Base-by-base conservation (phyloP, 2,329 filamentous ascomycete genomes). In the Didymella arachidicola region DNA sequence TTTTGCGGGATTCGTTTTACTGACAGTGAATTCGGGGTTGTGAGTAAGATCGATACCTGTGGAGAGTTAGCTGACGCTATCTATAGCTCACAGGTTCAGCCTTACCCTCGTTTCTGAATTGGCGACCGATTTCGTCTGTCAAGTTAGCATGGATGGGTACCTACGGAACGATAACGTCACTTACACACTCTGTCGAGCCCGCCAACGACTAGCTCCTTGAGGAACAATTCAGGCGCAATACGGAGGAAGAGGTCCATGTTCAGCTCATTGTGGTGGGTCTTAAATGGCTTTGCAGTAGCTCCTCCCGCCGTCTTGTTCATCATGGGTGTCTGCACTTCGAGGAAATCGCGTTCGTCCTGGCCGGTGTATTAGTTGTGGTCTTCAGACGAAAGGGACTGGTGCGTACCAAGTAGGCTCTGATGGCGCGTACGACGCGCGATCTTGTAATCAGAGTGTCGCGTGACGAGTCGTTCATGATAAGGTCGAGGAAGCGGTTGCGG, bases 261-360 rank as follows among this genome's bases (percentile, higher is more conserved):
- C 50, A 95, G 85, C 52, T 98, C 95, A 79, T 99, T 99, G 83
- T 98, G 95, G 79, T 96, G 90, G 14, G 95, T 98, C 68, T 91
- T 84, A 80, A 99, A 99, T 5, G 95, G 95, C 82, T 91, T 93
- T 59, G 95, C 95, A 1, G 95, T 98, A 32, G 95, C 95, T 75
- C 95, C 95, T 68, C 95, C 96, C 29, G 95, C 93, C 74, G 97
- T 96, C 72, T 91, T 87, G 77, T 97, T 96, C 86, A 99, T 93
- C 87, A 98, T 97, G 5, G 95, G 73, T 0, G 95, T 99, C 81
- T 98, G 92, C 26, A 98, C 93, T 77, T 97, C 93, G 55, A 93
- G 84, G 78, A 99, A 99, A 71, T 94, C 91, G 53, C 89, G 86
- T 68, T 89, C 86, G 22, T 22, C 22, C 22, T 22, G 22, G 22